These are phyloP conservation scores for Leccinum truebloodii DNA, from an alignment of 768 basidiomycete genomes.

Conservation along the genomic window DNA sequence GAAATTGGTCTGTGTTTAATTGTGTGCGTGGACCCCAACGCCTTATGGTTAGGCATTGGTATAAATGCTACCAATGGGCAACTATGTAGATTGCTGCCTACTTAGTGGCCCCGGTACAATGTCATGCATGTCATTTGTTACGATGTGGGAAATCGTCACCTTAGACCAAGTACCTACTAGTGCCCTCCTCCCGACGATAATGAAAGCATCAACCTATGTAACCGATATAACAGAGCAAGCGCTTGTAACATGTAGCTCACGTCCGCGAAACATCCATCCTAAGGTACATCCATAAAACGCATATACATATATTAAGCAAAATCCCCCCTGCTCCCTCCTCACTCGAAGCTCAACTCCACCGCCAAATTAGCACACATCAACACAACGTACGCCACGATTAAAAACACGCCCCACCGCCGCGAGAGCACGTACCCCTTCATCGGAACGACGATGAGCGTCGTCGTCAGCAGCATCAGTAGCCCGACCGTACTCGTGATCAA, in stretches of 20 bases:
- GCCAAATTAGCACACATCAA: conserved; percentile 80
- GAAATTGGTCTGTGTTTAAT: too few species aligned
- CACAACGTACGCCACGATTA: conserved; percentile 70
- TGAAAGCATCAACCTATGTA: too few species aligned
- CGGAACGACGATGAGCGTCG: conserved; percentile 84
- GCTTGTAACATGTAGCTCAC: neutral
- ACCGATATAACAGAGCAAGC: neutral
- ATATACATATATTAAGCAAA: neutral
- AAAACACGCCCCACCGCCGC: conserved; percentile 76
- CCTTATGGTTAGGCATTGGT: too few species aligned
- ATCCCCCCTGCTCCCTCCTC: neutral
- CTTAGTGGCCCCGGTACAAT: too few species aligned
- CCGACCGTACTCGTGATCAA: conserved; percentile 83
- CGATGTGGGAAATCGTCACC: too few species aligned
- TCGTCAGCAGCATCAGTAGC: conserved; percentile 70
- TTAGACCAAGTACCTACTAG: too few species aligned
- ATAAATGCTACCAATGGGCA: too few species aligned
- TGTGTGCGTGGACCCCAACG: too few species aligned
- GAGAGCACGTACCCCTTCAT: conserved; percentile 80
- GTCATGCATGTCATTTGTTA: too few species aligned
- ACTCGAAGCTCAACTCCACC: conserved; percentile 58
- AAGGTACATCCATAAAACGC: neutral
- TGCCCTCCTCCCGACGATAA: too few species aligned
- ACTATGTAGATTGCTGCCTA: too few species aligned
- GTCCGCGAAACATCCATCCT: neutral